phyloP scores from a whole-genome alignment of 805 yeast species.

The Crinitomyces ghanaensis region DNA sequence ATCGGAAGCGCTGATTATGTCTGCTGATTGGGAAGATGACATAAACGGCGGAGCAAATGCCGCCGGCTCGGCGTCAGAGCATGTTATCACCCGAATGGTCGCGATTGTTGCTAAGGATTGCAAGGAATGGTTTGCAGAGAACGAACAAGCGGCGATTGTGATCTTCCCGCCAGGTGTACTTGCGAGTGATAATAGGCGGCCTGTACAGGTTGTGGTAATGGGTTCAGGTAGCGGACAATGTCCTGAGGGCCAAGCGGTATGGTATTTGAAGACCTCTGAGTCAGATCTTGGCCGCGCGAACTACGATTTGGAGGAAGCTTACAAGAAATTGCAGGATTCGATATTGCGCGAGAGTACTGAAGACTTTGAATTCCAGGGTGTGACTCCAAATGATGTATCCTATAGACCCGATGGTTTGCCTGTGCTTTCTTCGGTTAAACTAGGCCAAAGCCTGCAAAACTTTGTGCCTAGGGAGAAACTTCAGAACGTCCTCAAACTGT shows the following conservation, averaged over 20 bases:
- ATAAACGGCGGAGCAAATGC: slow-evolving; percentile 16
- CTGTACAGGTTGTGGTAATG: slow-evolving; percentile 79
- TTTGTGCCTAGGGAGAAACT: slow-evolving; percentile 73
- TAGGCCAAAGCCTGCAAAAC: slow-evolving; percentile 76
- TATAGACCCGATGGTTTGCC: slow-evolving; percentile 51
- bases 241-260: slow-evolving; percentile 74
- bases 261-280: slow-evolving; percentile 81
- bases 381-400: slow-evolving; percentile 44
- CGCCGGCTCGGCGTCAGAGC: slow-evolving; percentile 15
- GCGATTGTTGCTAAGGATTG: slow-evolving; percentile 81
- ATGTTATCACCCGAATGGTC: slow-evolving; percentile 56
- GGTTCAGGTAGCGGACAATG: slow-evolving; percentile 84
- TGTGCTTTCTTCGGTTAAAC: slow-evolving; percentile 64
- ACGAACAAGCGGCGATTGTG: slow-evolving; percentile 75
- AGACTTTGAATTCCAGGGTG: slow-evolving; percentile 42
- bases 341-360: slow-evolving; percentile 69
- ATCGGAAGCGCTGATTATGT: slow-evolving; percentile 64
- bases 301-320: slow-evolving; percentile 68
- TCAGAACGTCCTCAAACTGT: slow-evolving; percentile 47
- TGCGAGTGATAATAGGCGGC: slow-evolving; percentile 47
- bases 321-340: slow-evolving; percentile 65
- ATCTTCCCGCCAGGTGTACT: slow-evolving; percentile 86
- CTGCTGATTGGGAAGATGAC: slow-evolving; percentile 36
- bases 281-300: slow-evolving; percentile 52
- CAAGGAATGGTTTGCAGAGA: slow-evolving; percentile 81